Percentiles rank a stretch among this genome's conserved stretches.
phyloP scores from a whole-genome alignment of 192 early-diverging fungal species.

The Coemansia reversa region DNA sequence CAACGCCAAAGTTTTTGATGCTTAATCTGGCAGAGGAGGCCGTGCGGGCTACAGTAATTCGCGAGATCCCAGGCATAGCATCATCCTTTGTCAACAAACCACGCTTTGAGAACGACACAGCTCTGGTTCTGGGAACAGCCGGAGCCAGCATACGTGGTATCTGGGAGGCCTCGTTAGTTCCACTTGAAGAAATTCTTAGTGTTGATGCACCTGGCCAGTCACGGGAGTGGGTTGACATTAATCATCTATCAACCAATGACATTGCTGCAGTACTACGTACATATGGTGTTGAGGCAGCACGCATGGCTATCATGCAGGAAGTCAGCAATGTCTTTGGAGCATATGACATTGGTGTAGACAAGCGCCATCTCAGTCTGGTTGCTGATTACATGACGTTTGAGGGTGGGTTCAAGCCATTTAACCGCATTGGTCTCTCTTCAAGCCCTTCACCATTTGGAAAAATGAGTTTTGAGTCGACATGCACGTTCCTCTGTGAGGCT shows the following conservation, averaged over 20 bases:
- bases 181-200: conserved; percentile 38
- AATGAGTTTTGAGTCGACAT: conserved; percentile 98
- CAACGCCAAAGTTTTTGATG: conserved; percentile 94
- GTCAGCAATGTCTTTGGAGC: conserved; percentile 88
- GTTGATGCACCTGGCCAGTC: conserved; percentile 23
- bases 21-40: conserved; percentile 81
- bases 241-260: conserved; percentile 92
- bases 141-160: conserved; percentile 91
- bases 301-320: conserved; percentile 89
- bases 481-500: conserved; percentile 89
- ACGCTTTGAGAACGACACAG: conserved; percentile 75
- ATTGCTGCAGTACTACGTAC: conserved; percentile 89
- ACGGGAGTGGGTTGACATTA: conserved; percentile 75
- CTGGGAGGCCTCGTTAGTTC: conserved; percentile 66
- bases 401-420: conserved; percentile 98
- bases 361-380: conserved; percentile 92
- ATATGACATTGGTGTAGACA: conserved; percentile 92
- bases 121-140: conserved; percentile 75
- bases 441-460: conserved; percentile 93
- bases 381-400: conserved; percentile 99
- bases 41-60: conserved; percentile 71
- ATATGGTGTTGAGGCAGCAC: conserved; percentile 98
- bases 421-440: conserved; percentile 89
- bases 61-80: conserved; percentile 81
- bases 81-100: conserved; percentile 79